Conservation (phyloP, 2,329 filamentous ascomycete genomes). For the Lizonia empirigonia region DNA sequence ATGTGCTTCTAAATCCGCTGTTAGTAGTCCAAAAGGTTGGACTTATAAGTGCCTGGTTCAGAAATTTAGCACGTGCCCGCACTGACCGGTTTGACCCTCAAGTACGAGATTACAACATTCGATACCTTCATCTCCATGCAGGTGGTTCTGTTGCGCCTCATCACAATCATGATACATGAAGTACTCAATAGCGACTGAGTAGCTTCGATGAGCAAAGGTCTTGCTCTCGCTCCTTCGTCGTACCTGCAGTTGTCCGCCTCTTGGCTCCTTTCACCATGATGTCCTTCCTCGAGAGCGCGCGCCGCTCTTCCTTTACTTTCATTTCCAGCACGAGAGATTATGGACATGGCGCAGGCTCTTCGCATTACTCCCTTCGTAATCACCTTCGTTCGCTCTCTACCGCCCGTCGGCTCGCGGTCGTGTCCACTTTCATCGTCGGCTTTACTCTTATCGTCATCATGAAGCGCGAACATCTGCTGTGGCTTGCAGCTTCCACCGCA, state of each 20-base stretch:
- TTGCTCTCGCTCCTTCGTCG: background rate
- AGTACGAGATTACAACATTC: too few species aligned
- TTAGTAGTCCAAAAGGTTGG: too few species aligned
- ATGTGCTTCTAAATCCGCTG: too few species aligned
- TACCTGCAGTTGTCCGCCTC: background rate
- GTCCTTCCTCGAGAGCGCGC: background rate
- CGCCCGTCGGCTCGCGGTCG: background rate
- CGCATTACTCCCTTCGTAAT: background rate
- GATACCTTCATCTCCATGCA: too few species aligned
- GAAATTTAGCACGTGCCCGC: background rate
- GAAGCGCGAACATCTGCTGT: slow-evolving; percentile 22
- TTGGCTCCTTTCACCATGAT: slow-evolving; percentile 3
- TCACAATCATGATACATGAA: too few species aligned
- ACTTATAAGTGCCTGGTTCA: too few species aligned
- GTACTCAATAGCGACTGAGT: background rate
- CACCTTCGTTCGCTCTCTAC: background rate
- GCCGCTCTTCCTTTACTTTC: slow-evolving; percentile 10
- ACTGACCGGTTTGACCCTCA: background rate
- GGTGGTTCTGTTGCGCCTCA: too few species aligned
- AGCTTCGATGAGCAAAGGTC: background rate
- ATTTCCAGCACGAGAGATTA: background rate
- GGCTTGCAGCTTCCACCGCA: slow-evolving; percentile 14
- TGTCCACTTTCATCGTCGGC: slow-evolving; percentile 18
- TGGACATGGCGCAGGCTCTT: background rate
- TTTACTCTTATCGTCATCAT: slow-evolving; percentile 22